Conservation (phyloP, 768 basidiomycete species). For the Leucogyrophana mollusca region DNA sequence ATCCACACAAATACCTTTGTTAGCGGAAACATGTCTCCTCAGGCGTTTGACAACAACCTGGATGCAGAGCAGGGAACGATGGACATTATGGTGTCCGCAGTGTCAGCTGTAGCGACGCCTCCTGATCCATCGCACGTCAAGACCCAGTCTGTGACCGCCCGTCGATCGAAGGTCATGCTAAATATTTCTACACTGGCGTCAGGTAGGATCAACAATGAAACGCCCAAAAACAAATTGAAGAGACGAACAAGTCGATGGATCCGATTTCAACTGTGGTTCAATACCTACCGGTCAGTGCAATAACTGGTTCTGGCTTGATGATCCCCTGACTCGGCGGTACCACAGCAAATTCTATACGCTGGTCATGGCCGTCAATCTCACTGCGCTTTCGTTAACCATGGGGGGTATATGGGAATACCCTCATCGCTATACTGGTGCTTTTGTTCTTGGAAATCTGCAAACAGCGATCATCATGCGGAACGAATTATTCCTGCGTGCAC, state of each 20-base stretch:
- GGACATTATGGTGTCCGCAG: slow-evolving; percentile 27
- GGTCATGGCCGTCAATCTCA: slow-evolving; percentile 29
- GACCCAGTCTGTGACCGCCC: too few relatives aligned
- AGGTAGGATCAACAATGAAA: too few relatives aligned
- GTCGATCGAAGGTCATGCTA: too few relatives aligned
- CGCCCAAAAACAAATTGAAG: too few relatives aligned
- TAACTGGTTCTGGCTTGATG: neutral
- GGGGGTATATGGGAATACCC: slow-evolving; percentile 34
- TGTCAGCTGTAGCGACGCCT: slow-evolving; percentile 42
- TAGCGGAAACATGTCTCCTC: too few relatives aligned
- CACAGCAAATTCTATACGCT: slow-evolving; percentile 36
- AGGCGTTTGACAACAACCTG: slow-evolving; percentile 40
- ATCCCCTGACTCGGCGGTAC: neutral
- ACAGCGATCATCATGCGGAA: slow-evolving; percentile 42
- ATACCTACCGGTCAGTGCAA: slow-evolving; percentile 31
- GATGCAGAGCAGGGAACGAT: slow-evolving; percentile 61
- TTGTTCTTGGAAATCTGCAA: slow-evolving; percentile 40
- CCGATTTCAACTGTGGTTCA: slow-evolving; percentile 35
- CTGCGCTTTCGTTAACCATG: slow-evolving; percentile 30
- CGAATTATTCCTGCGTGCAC: slow-evolving; percentile 38
- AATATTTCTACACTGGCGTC: too few relatives aligned
- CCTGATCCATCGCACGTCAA: slow-evolving; percentile 31
- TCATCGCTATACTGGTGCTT: slow-evolving; percentile 32
- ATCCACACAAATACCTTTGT: too few relatives aligned
- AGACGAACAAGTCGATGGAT: slow-evolving; percentile 23